These are phyloP conservation scores for Asclepias syriaca DNA, from an alignment of 257 asterid genomes.

Conservation along the genomic window DNA sequence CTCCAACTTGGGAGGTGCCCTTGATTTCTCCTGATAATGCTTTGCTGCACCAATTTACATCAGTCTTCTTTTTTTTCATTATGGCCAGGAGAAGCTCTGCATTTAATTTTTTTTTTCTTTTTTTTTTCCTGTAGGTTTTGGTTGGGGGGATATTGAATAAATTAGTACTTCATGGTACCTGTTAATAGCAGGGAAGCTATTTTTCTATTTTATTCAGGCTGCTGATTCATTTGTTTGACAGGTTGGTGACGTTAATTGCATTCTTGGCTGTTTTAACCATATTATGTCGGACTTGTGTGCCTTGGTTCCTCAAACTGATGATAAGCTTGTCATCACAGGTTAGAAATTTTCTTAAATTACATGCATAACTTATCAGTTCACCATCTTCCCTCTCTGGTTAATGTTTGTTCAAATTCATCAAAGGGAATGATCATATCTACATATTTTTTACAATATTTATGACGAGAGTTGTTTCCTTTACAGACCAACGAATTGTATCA, in stretches of 20 bases:
- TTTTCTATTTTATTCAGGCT: constrained; percentile 22
- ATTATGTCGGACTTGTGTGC: constrained; percentile 85
- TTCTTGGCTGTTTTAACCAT: constrained; percentile 76
- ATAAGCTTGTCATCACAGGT: constrained; percentile 98
- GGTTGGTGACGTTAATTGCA: constrained; percentile 85
- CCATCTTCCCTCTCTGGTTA: background rate
- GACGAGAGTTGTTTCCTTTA: constrained; percentile 19
- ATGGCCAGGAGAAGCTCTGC: background rate
- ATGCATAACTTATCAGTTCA: background rate
- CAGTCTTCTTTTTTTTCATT: background rate
- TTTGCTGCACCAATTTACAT: background rate
- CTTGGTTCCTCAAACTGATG: constrained; percentile 98
- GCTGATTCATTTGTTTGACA: constrained; percentile 64
- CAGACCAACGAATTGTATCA: constrained; percentile 99
- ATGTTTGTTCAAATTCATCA: background rate
- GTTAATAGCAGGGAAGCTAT: constrained; percentile 10
- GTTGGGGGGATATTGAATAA: background rate
- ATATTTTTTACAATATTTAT: background rate
- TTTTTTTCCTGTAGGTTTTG: background rate
- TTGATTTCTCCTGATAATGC: background rate
- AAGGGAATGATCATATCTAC: background rate
- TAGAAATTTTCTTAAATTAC: constrained; percentile 6
- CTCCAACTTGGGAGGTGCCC: background rate
- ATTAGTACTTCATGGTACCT: background rate
- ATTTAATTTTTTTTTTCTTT: background rate